phyloP scores from a whole-genome alignment of 1,284 basidiomycete genomes.

The Clitocybe nebularis region DNA sequence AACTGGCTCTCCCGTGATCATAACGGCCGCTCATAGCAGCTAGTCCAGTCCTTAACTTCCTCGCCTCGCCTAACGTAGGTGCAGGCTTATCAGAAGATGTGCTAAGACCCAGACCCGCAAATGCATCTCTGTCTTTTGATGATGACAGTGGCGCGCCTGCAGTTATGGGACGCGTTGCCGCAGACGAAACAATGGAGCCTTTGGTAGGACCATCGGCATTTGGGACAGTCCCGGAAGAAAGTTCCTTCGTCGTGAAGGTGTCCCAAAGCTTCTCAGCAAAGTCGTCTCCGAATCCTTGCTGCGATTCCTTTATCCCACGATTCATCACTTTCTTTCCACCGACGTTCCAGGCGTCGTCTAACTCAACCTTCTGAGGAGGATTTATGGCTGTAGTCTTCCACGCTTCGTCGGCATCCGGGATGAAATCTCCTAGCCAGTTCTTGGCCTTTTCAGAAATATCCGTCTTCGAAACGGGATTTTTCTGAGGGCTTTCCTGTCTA shows the following conservation, averaged over 20 bases:
- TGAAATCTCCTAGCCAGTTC: conserved; percentile 39
- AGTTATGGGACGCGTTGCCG: conserved; percentile 20
- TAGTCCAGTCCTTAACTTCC: conserved; percentile 63
- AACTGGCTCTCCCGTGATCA: conserved; percentile 18
- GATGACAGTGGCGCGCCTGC: conserved; percentile 14
- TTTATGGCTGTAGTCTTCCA: conserved; percentile 44
- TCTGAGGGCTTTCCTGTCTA: conserved; percentile 35
- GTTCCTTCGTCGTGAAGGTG: conserved; percentile 32
- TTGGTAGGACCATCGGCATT: conserved; percentile 17
- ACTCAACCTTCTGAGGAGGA: conserved; percentile 16
- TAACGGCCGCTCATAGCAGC: conserved; percentile 39
- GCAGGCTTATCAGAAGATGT: conserved; percentile 39
- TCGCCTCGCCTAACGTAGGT: conserved; percentile 72
- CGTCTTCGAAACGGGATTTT: conserved; percentile 14
- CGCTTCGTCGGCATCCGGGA: conserved; percentile 45
- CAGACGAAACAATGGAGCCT: conserved; percentile 16
- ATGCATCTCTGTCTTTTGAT: conserved; percentile 59
- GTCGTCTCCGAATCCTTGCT: conserved; percentile 46
- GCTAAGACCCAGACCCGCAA: conserved; percentile 65
- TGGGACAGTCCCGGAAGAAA: conserved; percentile 1
- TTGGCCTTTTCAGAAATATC: conserved; percentile 23
- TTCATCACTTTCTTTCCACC: conserved; percentile 16
- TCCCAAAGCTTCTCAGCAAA: conserved; percentile 58
- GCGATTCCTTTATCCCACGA: conserved; percentile 15
- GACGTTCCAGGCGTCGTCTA: conserved; percentile 48